phyloP scores from a whole-genome alignment of 2,329 filamentous ascomycete genomes.

The Calonectria leucothoes region DNA sequence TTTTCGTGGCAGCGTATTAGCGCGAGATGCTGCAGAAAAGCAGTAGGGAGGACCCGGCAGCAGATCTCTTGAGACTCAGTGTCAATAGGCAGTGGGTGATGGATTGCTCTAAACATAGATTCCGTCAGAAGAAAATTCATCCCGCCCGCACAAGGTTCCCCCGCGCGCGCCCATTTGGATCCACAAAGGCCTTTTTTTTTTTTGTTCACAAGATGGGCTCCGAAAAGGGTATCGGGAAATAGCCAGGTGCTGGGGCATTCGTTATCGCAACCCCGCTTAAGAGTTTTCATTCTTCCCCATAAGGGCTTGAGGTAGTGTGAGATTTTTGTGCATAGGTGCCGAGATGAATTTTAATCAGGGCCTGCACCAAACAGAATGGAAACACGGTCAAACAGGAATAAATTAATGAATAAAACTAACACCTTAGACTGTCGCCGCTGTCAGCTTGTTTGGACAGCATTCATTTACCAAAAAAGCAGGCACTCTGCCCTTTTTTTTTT shows the following conservation, averaged over 20 bases:
- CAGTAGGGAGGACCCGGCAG: background rate
- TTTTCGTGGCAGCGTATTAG: constrained; percentile 5
- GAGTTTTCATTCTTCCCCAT: constrained; percentile 31
- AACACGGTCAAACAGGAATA: background rate
- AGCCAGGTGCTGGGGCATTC: constrained; percentile 48
- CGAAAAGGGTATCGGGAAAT: constrained; percentile 1
- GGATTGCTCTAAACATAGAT: background rate
- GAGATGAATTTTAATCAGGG: background rate
- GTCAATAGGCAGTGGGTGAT: background rate
- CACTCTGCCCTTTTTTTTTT: background rate
- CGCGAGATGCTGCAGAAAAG: constrained; percentile 13
- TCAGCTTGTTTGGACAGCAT: background rate
- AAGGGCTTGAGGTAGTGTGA: background rate
- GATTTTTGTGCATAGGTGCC: background rate
- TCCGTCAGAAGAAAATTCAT: background rate
- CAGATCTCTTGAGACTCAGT: background rate
- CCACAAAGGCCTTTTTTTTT: constrained; percentile 5
- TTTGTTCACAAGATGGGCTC: background rate
- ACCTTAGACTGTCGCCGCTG: background rate
- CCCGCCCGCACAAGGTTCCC: constrained; percentile 14
- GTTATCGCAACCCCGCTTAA: constrained; percentile 52
- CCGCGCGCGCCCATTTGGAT: constrained; percentile 7
- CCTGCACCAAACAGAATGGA: background rate
- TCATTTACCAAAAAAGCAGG: background rate
- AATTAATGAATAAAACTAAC: background rate